A percentile compares a stretch with the other conserved stretches of the same genome.
Conservation (phyloP, 1,139 yeast genomes). For the Magnusiomyces paraingens region DNA sequence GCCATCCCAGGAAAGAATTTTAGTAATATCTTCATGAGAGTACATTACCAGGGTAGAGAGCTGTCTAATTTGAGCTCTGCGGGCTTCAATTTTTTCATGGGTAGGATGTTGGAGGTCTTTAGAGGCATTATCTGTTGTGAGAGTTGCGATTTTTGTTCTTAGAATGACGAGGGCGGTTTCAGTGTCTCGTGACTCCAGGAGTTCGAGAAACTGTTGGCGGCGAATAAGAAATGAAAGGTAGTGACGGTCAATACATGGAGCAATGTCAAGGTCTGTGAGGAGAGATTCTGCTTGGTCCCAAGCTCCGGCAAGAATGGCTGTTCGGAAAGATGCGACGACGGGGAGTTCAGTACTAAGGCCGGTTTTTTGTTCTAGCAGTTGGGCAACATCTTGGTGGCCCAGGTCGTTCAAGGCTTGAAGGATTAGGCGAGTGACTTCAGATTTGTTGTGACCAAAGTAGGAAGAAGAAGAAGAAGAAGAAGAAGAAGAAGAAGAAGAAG, state of each 20-base stretch:
- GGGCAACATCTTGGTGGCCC: slow-evolving; percentile 41
- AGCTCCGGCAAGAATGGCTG: slow-evolving; percentile 37
- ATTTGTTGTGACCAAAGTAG: slow-evolving; percentile 31
- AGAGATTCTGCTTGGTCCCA: slow-evolving; percentile 39
- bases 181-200: slow-evolving; percentile 27
- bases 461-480: background rate
- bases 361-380: slow-evolving; percentile 39
- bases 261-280: slow-evolving; percentile 32
- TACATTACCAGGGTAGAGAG: slow-evolving; percentile 36
- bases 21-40: slow-evolving; percentile 30
- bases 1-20: slow-evolving; percentile 37
- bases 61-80: slow-evolving; percentile 28
- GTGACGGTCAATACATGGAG: slow-evolving; percentile 21
- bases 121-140: slow-evolving; percentile 18
- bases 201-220: slow-evolving; percentile 32
- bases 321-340: slow-evolving; percentile 37
- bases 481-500: slow-evolving; percentile 8
- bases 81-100: slow-evolving; percentile 14
- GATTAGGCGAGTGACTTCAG: slow-evolving; percentile 44
- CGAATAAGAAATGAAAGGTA: slow-evolving; percentile 29
- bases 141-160: slow-evolving; percentile 35
- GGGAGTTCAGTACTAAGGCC: slow-evolving; percentile 33
- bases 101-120: slow-evolving; percentile 14
- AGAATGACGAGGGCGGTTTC: slow-evolving; percentile 40
- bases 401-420: slow-evolving; percentile 45